phyloP scores from a whole-genome alignment of 768 basidiomycete genomes.

The Phaeotremella skinneri region DNA sequence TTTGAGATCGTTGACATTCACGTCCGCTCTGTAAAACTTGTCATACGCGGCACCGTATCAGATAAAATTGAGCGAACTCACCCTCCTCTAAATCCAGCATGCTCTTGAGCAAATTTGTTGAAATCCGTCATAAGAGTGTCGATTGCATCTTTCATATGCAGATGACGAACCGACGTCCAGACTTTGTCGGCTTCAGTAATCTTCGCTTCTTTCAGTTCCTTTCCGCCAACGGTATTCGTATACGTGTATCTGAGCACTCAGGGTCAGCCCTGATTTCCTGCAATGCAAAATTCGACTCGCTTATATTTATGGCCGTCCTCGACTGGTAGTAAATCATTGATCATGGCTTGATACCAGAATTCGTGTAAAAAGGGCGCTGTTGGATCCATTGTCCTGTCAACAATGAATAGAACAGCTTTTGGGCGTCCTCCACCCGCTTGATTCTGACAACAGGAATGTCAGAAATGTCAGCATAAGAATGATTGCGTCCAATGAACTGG shows the following conservation, averaged over 20 bases:
- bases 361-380: slow-evolving; percentile 88
- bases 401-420: slow-evolving; percentile 79
- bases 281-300: slow-evolving; percentile 56
- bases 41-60: slow-evolving; percentile 2
- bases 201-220: slow-evolving; percentile 81
- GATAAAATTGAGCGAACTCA: slow-evolving; percentile 50
- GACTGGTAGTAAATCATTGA: slow-evolving; percentile 85
- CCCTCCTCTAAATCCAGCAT: slow-evolving; percentile 86
- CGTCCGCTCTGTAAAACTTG: slow-evolving; percentile 51
- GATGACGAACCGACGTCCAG: slow-evolving; percentile 89
- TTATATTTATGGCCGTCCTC: slow-evolving; percentile 80
- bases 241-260: slow-evolving; percentile 72
- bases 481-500: too few species aligned
- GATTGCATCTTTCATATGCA: slow-evolving; percentile 98
- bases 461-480: slow-evolving; percentile 9
- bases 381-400: slow-evolving; percentile 95
- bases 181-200: slow-evolving; percentile 84
- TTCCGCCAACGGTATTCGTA: slow-evolving; percentile 75
- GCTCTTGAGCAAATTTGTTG: slow-evolving; percentile 87
- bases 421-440: slow-evolving; percentile 58
- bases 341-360: slow-evolving; percentile 99
- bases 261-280: background rate
- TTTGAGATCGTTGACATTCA: slow-evolving; percentile 94
- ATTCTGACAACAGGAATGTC: slow-evolving; percentile 3
- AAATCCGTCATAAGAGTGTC: slow-evolving; percentile 96